Base-by-base conservation (phyloP, 345 rosid species). In the Laguncularia racemosa region DNA sequence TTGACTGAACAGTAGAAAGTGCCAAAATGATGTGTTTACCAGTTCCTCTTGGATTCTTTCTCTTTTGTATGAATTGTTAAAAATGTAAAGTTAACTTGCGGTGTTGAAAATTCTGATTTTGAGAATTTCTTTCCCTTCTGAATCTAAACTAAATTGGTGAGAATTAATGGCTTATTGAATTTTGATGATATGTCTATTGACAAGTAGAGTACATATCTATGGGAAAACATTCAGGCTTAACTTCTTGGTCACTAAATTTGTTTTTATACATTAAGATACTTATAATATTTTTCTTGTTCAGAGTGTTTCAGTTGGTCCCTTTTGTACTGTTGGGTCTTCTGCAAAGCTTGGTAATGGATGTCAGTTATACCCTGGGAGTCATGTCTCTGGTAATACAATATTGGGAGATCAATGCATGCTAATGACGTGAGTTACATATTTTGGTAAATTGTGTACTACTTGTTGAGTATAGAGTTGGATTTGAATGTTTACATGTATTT, bases 271-370 rank as follows among this genome's bases (percentile, higher is more conserved):
- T 16, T 38, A 48, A 17, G 48, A 26, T 61, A 20, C 20, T 57
- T 26, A 9, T 45, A 48, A 46, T 53, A 17, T 53, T 49, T 40
- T 49, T 58, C 48, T 44, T 20, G 33, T 10, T 53, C 55, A 92
- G 98, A 93, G 78, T 57, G 96, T 80, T 69, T 74, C 84, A 12
- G 63, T 92, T 46, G 98, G 96, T 58, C 89, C 96, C 6, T 84
- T 75, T 68, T 92, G 96, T 71, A 81, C 93, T 14, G 63, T 92
- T 54, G 91, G 98, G n/a, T 78, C 96, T 56, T 73, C 80, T 21
- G 91, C 66, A 38, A 92, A 74, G 78, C 78, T 92, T 14, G 96
- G 95, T 48, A 74, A 83, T 56, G 85, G 79, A 46, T 86, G 96
- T 72, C 88, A 44, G 16, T 73, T 92, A 46, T 58, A 81, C 73